phyloP scores from a whole-genome alignment of 2,329 filamentous ascomycete species.

The Neurospora crassa region DNA sequence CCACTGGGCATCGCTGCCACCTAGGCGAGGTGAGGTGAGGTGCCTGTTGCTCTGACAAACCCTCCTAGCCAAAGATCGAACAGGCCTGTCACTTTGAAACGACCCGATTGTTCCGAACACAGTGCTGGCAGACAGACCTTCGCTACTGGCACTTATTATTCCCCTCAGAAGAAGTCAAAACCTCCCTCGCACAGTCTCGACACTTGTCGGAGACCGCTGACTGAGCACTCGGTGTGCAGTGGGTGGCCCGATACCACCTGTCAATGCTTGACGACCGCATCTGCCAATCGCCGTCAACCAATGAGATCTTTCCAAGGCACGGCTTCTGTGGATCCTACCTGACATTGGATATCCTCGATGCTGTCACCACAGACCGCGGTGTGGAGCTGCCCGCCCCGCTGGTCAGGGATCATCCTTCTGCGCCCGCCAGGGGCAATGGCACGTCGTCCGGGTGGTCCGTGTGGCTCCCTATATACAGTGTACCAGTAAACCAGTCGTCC shows the following conservation, averaged over 20 bases:
- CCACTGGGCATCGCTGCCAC: neutral
- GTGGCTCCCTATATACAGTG: neutral
- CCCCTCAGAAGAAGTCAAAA: neutral
- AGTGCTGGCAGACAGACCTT: slow-evolving; percentile 9
- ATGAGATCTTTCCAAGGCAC: neutral
- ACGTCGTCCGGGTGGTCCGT: neutral
- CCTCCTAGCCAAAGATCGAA: neutral
- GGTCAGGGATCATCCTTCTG: neutral
- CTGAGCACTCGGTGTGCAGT: neutral
- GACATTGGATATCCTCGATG: neutral
- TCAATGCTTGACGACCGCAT: neutral
- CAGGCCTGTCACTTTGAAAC: slow-evolving; percentile 2
- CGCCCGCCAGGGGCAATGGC: neutral
- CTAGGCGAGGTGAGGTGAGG: neutral
- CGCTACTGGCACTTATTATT: neutral
- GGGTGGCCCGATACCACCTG: neutral
- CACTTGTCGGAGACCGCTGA: neutral
- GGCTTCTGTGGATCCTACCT: neutral
- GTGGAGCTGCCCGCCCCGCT: neutral
- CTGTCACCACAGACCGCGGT: neutral
- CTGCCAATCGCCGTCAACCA: neutral
- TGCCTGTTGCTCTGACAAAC: neutral
- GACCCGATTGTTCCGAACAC: slow-evolving; percentile 17
- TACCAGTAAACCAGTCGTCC: neutral
- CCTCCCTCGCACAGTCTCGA: neutral